phyloP scores from a whole-genome alignment of 345 rosid genomes.

The Moricandia moricandioides region DNA sequence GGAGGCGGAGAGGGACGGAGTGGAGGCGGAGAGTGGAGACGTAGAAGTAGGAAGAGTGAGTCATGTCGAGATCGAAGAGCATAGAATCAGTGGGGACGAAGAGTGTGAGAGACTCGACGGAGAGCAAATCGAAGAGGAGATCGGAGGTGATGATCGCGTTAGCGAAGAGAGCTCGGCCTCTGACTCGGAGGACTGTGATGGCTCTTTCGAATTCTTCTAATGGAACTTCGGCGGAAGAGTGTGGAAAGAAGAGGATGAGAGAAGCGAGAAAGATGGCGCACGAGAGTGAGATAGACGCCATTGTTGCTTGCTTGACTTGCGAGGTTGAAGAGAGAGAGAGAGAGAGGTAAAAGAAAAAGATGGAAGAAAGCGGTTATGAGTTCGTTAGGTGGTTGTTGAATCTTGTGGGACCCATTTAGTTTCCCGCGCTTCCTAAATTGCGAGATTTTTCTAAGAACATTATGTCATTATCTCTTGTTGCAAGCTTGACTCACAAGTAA shows the following conservation, averaged over 20 bases:
- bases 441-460: too few relatives aligned
- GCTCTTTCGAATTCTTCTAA: slow-evolving; percentile 41
- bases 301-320: slow-evolving; percentile 15
- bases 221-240: slow-evolving; percentile 31
- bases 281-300: slow-evolving; percentile 19
- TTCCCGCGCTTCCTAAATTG: too few relatives aligned
- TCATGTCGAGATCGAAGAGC: slow-evolving; percentile 50
- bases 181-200: slow-evolving; percentile 39
- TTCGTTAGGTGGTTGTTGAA: slow-evolving; percentile 2
- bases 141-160: slow-evolving; percentile 57
- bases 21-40: slow-evolving; percentile 47
- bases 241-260: slow-evolving; percentile 27
- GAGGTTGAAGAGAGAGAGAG: background rate
- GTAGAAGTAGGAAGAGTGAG: slow-evolving; percentile 42
- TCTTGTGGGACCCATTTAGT: background rate
- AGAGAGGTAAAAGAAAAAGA: background rate
- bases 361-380: slow-evolving; percentile 11
- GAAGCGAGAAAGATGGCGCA: slow-evolving; percentile 20
- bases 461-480: background rate
- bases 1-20: slow-evolving; percentile 43
- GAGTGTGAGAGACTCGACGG: slow-evolving; percentile 41
- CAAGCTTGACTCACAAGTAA: background rate
- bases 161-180: slow-evolving; percentile 49
- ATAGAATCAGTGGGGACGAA: slow-evolving; percentile 44
- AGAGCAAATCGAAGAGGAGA: slow-evolving; percentile 48